A percentile compares a stretch with the other conserved stretches of the same genome.
phyloP scores from a whole-genome alignment of 345 rosid genomes.

The Arabis alpina region DNA sequence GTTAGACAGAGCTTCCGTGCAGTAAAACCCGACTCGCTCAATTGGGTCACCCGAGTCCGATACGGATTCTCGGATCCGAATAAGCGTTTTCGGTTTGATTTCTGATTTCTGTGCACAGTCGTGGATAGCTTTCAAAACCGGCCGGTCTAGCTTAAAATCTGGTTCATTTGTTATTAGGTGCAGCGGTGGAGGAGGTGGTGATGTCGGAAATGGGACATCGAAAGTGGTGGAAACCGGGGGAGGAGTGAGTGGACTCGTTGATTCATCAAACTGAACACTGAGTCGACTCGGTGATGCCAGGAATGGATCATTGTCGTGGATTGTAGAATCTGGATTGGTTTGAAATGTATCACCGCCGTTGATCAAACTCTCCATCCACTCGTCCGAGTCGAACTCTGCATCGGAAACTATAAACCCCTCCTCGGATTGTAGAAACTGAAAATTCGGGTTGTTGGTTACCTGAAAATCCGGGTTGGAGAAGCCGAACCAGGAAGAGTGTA shows the following conservation, averaged over 20 bases:
- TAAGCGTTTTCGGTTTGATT: constrained; percentile 56
- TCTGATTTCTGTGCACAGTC: constrained; percentile 67
- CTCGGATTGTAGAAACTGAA: constrained; percentile 66
- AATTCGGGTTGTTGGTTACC: constrained; percentile 51
- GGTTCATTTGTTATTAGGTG: constrained; percentile 7
- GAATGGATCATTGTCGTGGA: constrained; percentile 67
- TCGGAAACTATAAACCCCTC: constrained; percentile 58
- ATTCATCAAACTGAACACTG: constrained; percentile 47
- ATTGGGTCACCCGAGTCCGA: constrained; percentile 67
- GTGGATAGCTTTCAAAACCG: constrained; percentile 57
- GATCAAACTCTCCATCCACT: constrained; percentile 88
- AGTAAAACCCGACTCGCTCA: constrained; percentile 77
- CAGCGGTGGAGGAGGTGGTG: constrained; percentile 15
- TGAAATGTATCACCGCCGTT: constrained; percentile 66
- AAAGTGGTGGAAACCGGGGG: constrained; percentile 34
- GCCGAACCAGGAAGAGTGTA: constrained; percentile 45
- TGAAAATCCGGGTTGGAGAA: constrained; percentile 77
- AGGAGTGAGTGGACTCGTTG: constrained; percentile 22
- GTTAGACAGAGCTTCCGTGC: constrained; percentile 59
- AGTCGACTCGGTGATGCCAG: constrained; percentile 57
- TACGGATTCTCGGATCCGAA: constrained; percentile 54
- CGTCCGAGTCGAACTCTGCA: constrained; percentile 82
- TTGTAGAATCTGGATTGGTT: constrained; percentile 53
- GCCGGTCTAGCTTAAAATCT: constrained; percentile 54
- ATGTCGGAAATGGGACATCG: constrained; percentile 49